Conservation (phyloP, 176 grass and related monocot species). For the Alopecurus myosuroides region DNA sequence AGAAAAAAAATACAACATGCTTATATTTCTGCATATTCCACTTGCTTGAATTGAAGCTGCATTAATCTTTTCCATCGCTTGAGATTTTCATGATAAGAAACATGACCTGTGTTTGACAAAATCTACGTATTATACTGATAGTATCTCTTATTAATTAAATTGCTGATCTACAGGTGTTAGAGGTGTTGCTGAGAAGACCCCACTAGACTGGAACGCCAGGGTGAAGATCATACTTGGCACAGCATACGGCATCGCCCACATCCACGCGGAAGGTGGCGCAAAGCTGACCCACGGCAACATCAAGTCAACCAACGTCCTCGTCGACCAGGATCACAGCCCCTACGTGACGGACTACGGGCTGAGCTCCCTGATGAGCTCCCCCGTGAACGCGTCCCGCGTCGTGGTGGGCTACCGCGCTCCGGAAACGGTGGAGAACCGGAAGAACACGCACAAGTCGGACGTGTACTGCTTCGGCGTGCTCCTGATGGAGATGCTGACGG, state of each 20-base stretch:
- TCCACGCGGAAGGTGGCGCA: conserved; percentile 66
- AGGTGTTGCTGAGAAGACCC: conserved; percentile 46
- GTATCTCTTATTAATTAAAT: background rate
- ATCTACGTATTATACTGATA: background rate
- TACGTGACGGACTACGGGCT: conserved; percentile 79
- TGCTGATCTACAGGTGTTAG: conserved; percentile 45
- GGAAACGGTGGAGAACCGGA: conserved; percentile 72
- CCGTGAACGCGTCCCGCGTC: conserved; percentile 48
- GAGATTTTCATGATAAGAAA: background rate
- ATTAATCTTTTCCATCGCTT: background rate
- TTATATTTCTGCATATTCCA: background rate
- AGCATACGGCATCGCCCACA: conserved; percentile 66
- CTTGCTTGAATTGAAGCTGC: conserved; percentile 7
- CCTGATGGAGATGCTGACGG: conserved; percentile 88
- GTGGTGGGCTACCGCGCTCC: conserved; percentile 81
- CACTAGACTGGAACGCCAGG: conserved; percentile 76
- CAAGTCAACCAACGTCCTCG: conserved; percentile 84
- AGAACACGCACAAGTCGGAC: conserved; percentile 78
- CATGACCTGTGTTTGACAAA: background rate
- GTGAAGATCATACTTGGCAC: conserved; percentile 75
- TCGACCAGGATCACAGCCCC: conserved; percentile 56
- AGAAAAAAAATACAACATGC: background rate
- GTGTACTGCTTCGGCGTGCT: conserved; percentile 91
- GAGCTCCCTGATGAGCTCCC: conserved; percentile 47
- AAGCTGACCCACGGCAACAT: conserved; percentile 92